Evolutionary conservation across 2,329 filamentous ascomycete genomes (phyloP), one percentile per base, ranked within the genome.

Genomic region (Moelleriella libera): DNA sequence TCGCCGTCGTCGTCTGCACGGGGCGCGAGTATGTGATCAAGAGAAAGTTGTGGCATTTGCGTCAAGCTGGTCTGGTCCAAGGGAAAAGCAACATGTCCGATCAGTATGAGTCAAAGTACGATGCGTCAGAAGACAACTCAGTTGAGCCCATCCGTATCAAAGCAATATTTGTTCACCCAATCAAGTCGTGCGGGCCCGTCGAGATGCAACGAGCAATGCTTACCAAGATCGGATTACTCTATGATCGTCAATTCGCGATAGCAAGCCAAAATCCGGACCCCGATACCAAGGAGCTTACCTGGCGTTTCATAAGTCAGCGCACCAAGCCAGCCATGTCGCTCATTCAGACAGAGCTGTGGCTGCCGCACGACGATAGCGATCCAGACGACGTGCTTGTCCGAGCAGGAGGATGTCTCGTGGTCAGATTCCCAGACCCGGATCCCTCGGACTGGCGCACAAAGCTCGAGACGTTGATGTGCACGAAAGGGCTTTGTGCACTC

Each of bases 241-340:
- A 55, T 31, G 58, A 60, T 30, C 48, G 58, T 5, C 54, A 53
- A 43, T 56, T 63, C 41, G 60, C 55, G 4, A 48, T 64, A 0
- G 61, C 63, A 56, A 63, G 32, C 53, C 52, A 54, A 1, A 54
- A 53, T 0, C 49, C 59, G 3, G 40, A 41, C 7, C 40, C 11
- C 7, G 40, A 43, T 0, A 30, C 48, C 0, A 49, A 46, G 4
- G 31, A 31, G 12, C 11, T 11, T 10, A 39, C 28, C 6, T 58
- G 58, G 55, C 54, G 52, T 0, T 60, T 60, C 29, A 50, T 60
- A 41, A 60, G 58, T 11, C 58, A 60, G 43, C 55, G 58, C 30
- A 44, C 41, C 21, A 47, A 47, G 41, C 46, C 46, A 11, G 31
- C 11, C 31, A 44, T 47, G 46, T 44, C 46, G 14, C 46, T 47